A percentile compares a stretch with the other conserved stretches of the same genome.
Conservation (phyloP, 306 rosid species). For the Dryas alaskensis region DNA sequence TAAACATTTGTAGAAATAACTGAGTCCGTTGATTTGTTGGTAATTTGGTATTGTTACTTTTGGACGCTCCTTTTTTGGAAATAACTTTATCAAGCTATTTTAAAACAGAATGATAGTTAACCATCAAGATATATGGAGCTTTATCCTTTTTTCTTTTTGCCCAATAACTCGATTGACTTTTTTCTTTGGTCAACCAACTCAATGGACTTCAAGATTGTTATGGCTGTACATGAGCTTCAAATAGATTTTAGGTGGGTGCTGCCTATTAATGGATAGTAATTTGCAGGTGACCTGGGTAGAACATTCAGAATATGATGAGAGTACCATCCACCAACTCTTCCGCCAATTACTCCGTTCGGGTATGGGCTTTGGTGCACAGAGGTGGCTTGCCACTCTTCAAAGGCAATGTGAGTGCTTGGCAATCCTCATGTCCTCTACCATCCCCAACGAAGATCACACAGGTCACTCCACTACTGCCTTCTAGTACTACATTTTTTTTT, state of each 20-base stretch:
- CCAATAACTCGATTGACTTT: too few relatives aligned
- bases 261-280: conserved; percentile 10
- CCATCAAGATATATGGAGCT: background rate
- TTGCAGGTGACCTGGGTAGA: conserved; percentile 90
- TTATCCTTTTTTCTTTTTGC: background rate
- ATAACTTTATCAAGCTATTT: background rate
- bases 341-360: conserved; percentile 54
- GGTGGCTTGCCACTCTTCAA: conserved; percentile 84
- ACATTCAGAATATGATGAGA: conserved; percentile 75
- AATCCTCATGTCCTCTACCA: conserved; percentile 44
- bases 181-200: background rate
- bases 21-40: too few relatives aligned
- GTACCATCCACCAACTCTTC: conserved; percentile 54
- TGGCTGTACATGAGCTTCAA: background rate
- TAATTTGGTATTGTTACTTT: background rate
- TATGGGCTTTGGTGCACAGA: conserved; percentile 73
- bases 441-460: conserved; percentile 46
- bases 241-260: background rate
- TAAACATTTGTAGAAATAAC: too few relatives aligned
- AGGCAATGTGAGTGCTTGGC: conserved; percentile 71
- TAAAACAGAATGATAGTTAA: background rate
- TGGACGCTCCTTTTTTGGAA: background rate
- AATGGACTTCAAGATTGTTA: too few relatives aligned
- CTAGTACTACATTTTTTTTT: conserved; percentile 1
- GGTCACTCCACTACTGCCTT: conserved; percentile 32